These are phyloP conservation scores for Plantago major DNA, from an alignment of 257 asterid species.

Conservation along the genomic window DNA sequence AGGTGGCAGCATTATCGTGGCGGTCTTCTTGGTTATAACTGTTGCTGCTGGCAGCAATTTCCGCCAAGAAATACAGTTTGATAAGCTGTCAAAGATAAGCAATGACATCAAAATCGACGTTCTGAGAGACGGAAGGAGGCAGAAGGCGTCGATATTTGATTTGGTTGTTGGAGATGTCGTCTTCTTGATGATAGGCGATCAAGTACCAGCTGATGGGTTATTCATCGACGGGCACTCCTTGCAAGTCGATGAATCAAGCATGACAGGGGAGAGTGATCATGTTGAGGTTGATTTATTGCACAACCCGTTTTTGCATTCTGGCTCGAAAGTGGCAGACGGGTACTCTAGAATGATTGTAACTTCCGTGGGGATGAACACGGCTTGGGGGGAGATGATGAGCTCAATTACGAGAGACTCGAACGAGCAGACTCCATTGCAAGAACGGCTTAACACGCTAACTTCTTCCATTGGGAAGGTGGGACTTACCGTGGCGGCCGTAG, in stretches of 20 bases:
- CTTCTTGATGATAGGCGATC: conserved; percentile 45
- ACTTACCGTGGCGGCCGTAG: conserved; percentile 37
- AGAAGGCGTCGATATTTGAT: conserved; percentile 36
- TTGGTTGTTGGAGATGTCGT: conserved; percentile 52
- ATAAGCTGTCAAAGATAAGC: conserved; percentile 42
- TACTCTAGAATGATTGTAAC: conserved; percentile 45
- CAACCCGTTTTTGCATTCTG: conserved; percentile 47
- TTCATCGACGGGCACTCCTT: conserved; percentile 38
- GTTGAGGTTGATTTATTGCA: conserved; percentile 25
- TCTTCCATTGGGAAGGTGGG: conserved; percentile 45
- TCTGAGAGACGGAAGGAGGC: conserved; percentile 36
- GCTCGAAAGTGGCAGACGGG: conserved; percentile 54
- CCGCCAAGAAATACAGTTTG: conserved; percentile 47
- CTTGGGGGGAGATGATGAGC: conserved; percentile 57
- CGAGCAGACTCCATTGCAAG: conserved; percentile 51
- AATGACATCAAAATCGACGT: conserved; percentile 36
- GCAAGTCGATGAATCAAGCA: conserved; percentile 46
- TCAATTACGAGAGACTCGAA: conserved; percentile 25
- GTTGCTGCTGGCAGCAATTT: conserved; percentile 50
- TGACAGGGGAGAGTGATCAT: conserved; percentile 36
- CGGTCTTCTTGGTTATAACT: conserved; percentile 47
- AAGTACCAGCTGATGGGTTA: conserved; percentile 63
- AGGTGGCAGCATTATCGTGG: conserved; percentile 53
- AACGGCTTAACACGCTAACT: conserved; percentile 37
- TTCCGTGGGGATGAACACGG: conserved; percentile 51